A percentile compares a stretch with the other conserved stretches of the same genome.
These are phyloP conservation scores for Saposhnikovia divaricata DNA, from an alignment of 129 eudicot genomes.

Conservation along the genomic window DNA sequence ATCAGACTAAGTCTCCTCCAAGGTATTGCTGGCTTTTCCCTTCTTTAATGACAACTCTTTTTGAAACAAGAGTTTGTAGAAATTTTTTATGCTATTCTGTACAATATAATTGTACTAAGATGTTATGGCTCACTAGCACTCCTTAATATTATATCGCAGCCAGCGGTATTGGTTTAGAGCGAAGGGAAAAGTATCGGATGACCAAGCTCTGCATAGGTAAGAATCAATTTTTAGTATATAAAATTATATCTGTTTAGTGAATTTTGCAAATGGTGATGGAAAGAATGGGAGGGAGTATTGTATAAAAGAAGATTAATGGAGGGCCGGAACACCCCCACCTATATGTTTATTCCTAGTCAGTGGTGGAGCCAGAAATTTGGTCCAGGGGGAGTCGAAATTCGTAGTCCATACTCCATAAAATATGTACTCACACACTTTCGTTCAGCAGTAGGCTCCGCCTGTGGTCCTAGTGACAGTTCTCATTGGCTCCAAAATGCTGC, in stretches of 20 bases:
- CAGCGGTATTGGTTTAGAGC: conserved; percentile 91
- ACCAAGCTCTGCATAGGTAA: conserved; percentile 96
- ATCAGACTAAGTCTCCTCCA: conserved; percentile 74
- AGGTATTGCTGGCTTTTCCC: conserved; percentile 35
- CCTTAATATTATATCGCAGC: conserved; percentile 36
- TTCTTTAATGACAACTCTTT: not conserved
- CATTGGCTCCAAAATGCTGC: not conserved
- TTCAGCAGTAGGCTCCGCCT: not conserved
- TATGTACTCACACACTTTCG: not conserved
- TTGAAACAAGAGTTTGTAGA: not conserved
- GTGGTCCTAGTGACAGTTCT: not conserved
- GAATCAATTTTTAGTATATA: conserved; percentile 6
- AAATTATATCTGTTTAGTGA: not conserved
- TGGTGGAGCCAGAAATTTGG: not conserved
- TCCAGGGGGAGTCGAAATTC: not conserved
- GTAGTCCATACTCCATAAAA: not conserved
- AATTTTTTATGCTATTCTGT: not conserved
- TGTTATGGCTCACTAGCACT: conserved; percentile 11
- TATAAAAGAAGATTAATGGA: not conserved
- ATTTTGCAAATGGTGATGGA: conserved; percentile 7
- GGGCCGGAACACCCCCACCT: not conserved
- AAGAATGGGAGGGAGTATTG: not conserved
- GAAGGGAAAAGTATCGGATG: conserved; percentile 90
- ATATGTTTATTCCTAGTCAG: not conserved
- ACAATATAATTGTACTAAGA: conserved; percentile 6